A percentile compares a stretch with the other conserved stretches of the same genome.
These are phyloP conservation scores for Pyrenophora graminea DNA, from an alignment of 2,329 filamentous ascomycete genomes.

Conservation along the genomic window DNA sequence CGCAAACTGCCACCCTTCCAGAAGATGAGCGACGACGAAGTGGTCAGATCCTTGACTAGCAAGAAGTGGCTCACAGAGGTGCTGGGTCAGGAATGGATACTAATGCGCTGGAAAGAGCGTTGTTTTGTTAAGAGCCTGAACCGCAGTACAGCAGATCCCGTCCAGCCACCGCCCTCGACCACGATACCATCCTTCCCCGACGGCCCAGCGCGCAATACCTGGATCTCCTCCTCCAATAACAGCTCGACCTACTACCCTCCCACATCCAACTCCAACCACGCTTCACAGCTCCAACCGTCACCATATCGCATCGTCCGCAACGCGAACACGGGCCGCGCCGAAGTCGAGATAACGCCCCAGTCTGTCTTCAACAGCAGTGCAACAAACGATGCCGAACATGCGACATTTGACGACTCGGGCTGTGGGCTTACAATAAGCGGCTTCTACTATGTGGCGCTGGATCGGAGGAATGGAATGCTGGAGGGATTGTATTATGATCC, in stretches of 20 bases:
- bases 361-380: conserved; percentile 1
- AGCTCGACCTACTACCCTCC: background rate
- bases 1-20: conserved; percentile 53
- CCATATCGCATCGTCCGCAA: conserved; percentile 26
- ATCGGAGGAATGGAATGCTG: conserved; percentile 51
- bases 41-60: conserved; percentile 52
- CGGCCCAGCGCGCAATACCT: conserved; percentile 3
- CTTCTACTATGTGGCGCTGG: conserved; percentile 59
- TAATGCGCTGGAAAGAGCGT: conserved; percentile 62
- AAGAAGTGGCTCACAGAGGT: conserved; percentile 38
- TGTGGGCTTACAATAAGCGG: conserved; percentile 58
- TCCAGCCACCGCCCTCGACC: conserved; percentile 17
- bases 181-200: conserved; percentile 9
- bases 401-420: conserved; percentile 39
- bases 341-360: conserved; percentile 18
- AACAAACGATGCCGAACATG: conserved; percentile 25
- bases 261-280: background rate
- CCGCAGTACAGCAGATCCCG: conserved; percentile 18
- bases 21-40: conserved; percentile 45
- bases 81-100: conserved; percentile 55
- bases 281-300: conserved; percentile 12
- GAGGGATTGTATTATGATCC: conserved; percentile 61
- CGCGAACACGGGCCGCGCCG: conserved; percentile 14
- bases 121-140: conserved; percentile 51
- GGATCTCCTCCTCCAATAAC: conserved; percentile 4